Evolutionary conservation across 2,329 filamentous ascomycete species (phyloP), one percentile per base, ranked within the genome.

Genomic region (Talaromyces rugulosus): DNA sequence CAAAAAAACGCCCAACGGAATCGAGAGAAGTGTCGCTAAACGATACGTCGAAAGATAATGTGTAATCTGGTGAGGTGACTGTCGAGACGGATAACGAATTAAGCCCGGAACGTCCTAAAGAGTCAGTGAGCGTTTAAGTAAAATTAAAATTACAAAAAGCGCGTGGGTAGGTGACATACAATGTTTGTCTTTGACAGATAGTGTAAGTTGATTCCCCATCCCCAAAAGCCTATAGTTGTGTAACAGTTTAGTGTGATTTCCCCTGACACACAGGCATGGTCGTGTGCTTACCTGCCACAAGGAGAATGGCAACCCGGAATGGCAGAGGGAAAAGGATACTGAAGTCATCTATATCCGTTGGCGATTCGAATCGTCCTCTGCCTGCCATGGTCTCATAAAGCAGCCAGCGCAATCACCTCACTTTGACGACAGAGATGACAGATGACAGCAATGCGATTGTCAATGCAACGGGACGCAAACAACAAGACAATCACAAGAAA

Each of bases 151-250:
- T 23, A 14, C n/a, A 16, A 8, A 7, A 7, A 7, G 36, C 36
- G 12, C 30, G 47, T 31, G 30, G 31, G 54, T 52, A 47, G 1
- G 62, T 62, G 64, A 54, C 27, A 53, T 53, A 87, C 85, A 79
- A 99, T 96, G 73, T 90, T 90, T 71, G 87, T 82, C 62, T 86
- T 78, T 70, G 89, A 83, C 63, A 98, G 87, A 78, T 91, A 93
- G 74, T 97, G 92, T 47, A 98, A 86, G 79, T 97, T 98, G 69
- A 90, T 77, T 67, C 89, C 92, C 92, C 94, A 99, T 74, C 91
- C 92, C 94, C 94, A 98, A 71, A 96, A 88, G 68, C 91, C 92
- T 96, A 50, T 23, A 23, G 53, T 36, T 33, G 60, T 66, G 36
- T 63, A 68, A 63, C 56, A 27, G 18, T 27, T 61, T 58, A 63